A percentile compares a stretch with the other conserved stretches of the same genome.
Conservation (phyloP, 257 asterid genomes). For the Fraxinus quadrangulata region DNA sequence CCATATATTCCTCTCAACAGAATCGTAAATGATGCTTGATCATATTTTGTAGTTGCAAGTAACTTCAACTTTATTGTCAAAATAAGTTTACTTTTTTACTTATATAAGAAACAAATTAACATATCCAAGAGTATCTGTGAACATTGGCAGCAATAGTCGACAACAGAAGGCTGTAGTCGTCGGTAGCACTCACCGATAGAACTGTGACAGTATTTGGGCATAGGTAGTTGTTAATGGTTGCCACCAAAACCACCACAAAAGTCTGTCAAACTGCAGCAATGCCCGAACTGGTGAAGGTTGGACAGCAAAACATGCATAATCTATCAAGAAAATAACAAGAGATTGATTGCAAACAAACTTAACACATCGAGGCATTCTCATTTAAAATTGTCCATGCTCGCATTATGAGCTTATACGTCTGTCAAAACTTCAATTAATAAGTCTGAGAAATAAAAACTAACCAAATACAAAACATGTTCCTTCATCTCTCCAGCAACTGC, state of each 20-base stretch:
- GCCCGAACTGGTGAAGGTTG: not conserved
- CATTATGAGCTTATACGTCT: slow-evolving; percentile 21
- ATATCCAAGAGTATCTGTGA: no score
- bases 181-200: no score
- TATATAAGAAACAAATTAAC: no score
- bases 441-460: not conserved
- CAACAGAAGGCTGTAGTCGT: not conserved
- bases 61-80: not conserved
- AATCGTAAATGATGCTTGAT: not conserved
- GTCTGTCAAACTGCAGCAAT: not conserved
- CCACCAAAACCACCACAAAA: no score
- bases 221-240: no score
- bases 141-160: not conserved
- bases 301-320: not conserved
- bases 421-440: not conserved
- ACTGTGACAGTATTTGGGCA: no score
- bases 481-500: not conserved
- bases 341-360: not conserved
- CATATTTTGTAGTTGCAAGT: not conserved
- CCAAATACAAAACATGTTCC: not conserved
- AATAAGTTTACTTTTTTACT: no score
- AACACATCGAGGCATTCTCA: slow-evolving; percentile 14
- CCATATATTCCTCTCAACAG: not conserved
- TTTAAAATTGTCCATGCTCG: slow-evolving; percentile 19
- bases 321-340: not conserved